Evolutionary conservation across 2,329 filamentous ascomycete genomes (phyloP), one percentile per base, ranked within the genome.

Genomic region (Curvularia spicifera): DNA sequence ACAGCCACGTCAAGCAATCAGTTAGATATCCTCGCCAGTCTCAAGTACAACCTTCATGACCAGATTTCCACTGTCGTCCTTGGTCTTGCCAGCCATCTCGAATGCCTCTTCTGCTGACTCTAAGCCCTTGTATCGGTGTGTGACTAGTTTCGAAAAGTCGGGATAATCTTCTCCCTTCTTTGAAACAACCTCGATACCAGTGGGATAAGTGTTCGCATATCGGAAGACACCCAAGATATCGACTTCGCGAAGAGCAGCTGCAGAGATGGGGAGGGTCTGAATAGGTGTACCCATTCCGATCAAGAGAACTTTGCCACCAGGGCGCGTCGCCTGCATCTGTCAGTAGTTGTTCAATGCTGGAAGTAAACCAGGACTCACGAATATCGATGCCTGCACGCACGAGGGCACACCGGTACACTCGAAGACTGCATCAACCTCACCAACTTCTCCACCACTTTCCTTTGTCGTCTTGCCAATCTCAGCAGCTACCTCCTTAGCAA

Each of bases 211-310:
- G 74, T 91, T 90, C 20, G 88, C 88, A 67, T 93, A 93, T 47
- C 90, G 84, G 78, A 93, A 92, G 29, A 91, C 87, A 33, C 89
- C 89, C n/a, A 91, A 78, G 31, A 93, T 88, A 71, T 93, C 90
- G 43, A 93, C 87, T 77, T 93, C 90, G 37, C 89, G 84, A 28
- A 91, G 80, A 39, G 90, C 88, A 3, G 89, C 89, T 5, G 88
- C 87, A 7, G 87, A 90, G 45, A 93, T 80, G 1, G 89, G 89
- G 1, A 93, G 81, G 0, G 89, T 91, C 74, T 92, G 89, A 51
- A 91, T 84, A 0, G 90, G 89, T 5, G 85, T 90, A 37, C 90
- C 90, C 90, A 93, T 93, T 52, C 90, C 90, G 24, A 93, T 89
- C 74, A 93, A 87, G 74, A 93, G 83, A 48, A 92, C 82, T 67